Evolutionary conservation across 768 basidiomycete species (phyloP).

Genomic region (Rhodotorula graminis): DNA sequence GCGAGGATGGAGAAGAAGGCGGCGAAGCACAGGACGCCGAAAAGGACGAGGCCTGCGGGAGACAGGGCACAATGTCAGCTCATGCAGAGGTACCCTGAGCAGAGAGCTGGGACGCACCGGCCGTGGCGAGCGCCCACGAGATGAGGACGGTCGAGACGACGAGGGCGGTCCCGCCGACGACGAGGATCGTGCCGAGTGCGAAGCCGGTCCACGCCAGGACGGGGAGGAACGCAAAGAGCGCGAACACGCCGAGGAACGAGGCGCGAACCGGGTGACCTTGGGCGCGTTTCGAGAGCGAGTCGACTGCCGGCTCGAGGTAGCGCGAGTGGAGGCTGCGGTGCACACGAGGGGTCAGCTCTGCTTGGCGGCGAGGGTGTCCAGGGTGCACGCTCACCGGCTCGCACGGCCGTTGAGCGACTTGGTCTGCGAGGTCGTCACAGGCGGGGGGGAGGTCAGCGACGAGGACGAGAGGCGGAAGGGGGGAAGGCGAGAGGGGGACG

Average conservation of each 20-base stretch:
- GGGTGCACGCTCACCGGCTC: not conserved
- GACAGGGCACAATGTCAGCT: not conserved
- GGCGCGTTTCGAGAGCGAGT: not conserved
- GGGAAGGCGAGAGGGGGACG: not conserved
- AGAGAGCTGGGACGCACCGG: slow-evolving; percentile 12
- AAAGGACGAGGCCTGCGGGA: slow-evolving; percentile 13
- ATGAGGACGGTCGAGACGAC: slow-evolving; percentile 4
- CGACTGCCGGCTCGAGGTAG: slow-evolving; percentile 20
- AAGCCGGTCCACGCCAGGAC: slow-evolving; percentile 17
- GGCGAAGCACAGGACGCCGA: slow-evolving; percentile 16
- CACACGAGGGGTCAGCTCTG: too few species aligned
- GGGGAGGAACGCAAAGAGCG: slow-evolving; percentile 18
- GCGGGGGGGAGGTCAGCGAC: not conserved
- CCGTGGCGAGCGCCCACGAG: slow-evolving; percentile 19
- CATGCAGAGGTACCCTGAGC: not conserved
- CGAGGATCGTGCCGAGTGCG: slow-evolving; percentile 9
- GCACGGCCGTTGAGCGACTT: not conserved
- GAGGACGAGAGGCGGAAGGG: not conserved
- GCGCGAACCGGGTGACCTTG: slow-evolving; percentile 10
- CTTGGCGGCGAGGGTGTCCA: rapidly evolving
- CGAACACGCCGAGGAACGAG: slow-evolving; percentile 12
- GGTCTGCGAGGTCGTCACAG: not conserved
- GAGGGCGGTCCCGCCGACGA: slow-evolving; percentile 18
- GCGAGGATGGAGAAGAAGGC: slow-evolving; percentile 5
- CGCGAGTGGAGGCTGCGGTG: slow-evolving; percentile 7